These are phyloP conservation scores for Paxillus ammoniavirescens DNA, from an alignment of 768 basidiomycete species.

Conservation along the genomic window DNA sequence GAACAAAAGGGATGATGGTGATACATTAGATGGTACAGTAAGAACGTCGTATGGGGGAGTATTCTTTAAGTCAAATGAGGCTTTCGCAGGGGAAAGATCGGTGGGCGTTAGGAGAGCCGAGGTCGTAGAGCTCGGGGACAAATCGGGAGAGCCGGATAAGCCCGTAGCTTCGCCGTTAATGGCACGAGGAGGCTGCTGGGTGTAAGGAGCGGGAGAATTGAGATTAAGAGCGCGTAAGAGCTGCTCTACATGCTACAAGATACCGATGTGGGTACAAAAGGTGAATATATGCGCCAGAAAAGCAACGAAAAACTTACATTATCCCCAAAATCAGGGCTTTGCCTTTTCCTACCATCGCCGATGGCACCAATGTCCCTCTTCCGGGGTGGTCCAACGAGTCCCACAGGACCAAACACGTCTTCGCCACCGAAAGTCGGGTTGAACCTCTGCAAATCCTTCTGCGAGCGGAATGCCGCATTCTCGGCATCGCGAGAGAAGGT, in stretches of 20 bases:
- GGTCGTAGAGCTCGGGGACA: constrained; percentile 70
- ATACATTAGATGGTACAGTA: constrained; percentile 22
- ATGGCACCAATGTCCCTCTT: constrained; percentile 66
- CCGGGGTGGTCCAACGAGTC: constrained; percentile 34
- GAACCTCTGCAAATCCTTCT: constrained; percentile 24
- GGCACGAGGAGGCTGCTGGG: constrained; percentile 42
- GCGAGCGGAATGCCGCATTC: constrained; percentile 32
- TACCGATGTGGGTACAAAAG: neutral
- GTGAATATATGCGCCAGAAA: constrained; percentile 31
- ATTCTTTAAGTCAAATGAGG: constrained; percentile 55
- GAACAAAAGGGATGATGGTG: constrained; percentile 43
- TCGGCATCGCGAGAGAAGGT: constrained; percentile 56
- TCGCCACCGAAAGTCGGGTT: constrained; percentile 39
- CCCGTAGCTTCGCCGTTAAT: constrained; percentile 41
- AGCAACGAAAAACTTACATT: constrained; percentile 29
- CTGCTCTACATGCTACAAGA: constrained; percentile 71
- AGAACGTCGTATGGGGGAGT: constrained; percentile 51
- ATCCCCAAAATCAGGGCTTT: constrained; percentile 54
- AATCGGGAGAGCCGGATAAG: constrained; percentile 57
- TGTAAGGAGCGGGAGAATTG: constrained; percentile 63
- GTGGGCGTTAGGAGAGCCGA: constrained; percentile 74
- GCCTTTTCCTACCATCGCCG: constrained; percentile 75
- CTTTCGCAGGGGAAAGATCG: constrained; percentile 63
- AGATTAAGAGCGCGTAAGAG: constrained; percentile 77
- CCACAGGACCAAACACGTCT: constrained; percentile 65